Evolutionary conservation across 345 rosid genomes (phyloP), one percentile per base, ranked within the genome.

Genomic region (Gossypium anomalum): DNA sequence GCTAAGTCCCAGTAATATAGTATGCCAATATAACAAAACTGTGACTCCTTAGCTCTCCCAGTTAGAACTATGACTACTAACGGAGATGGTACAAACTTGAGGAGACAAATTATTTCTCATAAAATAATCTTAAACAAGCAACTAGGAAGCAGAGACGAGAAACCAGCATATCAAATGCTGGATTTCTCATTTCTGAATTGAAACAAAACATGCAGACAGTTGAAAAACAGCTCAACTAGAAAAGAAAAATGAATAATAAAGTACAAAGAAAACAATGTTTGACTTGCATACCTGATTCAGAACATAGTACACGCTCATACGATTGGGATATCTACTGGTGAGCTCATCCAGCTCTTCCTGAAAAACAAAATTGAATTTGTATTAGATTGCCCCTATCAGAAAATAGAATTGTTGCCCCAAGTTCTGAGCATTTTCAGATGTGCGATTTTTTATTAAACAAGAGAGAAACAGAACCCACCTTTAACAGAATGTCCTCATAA

Each of bases 401-500:
- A 20, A 77, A 47, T 19, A 34, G 53, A 14, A 43, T 53, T 55
- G 22, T 53, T 17, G 48, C 62, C 58, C 41, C 25, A 22, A 71
- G 23, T 10, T 71, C 43, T 43, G 3, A 22, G 9, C 41, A 44
- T 43, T 56, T 57, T 58, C 53, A 22, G 41, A 56, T 71, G 4
- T 22, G 65, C 45, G 29, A 51, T 7, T 8, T 9, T 68, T 68
- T 68, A 69, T 16, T 27, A 27, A 51, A 27, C 9, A 1, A 65
- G 56, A 51, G 34, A 72, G 55, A 72, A 59, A 47, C 11, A 2
- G 67, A 60, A 17, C 55, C 12, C 17, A 95, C 99, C 97, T 77
- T 93, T 41, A 96, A 79, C 74, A 96, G 97, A 86, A 93, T 96
- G 89, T 96, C 99, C 38, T 96, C 98, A 43, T 73, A 74, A 11